Base-by-base conservation (phyloP, 768 basidiomycete species). In the Podaxis sp. region DNA sequence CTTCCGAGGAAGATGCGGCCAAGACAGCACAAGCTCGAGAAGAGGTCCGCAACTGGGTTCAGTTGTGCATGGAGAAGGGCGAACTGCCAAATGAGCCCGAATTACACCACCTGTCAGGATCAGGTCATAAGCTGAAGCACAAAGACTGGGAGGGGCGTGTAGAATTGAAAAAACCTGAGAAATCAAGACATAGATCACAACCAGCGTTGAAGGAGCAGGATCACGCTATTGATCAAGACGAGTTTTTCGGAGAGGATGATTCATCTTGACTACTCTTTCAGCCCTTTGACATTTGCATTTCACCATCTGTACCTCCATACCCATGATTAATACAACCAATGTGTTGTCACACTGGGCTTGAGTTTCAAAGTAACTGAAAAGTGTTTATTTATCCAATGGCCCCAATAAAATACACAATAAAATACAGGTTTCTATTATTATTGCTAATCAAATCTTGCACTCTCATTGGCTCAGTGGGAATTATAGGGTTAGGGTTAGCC, bases 81-180 rank as follows among this genome's bases (percentile, higher is more conserved):
- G 83, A 84, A 55, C 58, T 93, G 44, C 75, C 80, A 1, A 57
- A 66, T 1, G 85, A 88, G 64, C 89, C 90, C 7, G 92, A 94
- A 62, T 57, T 73, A 18, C 67, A 75, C 63, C 57, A 75, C 38
- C 70, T 13, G 5, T 62, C 48, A 4, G 55, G 55, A 18, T 25
- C 55, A 35, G 25, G n/a, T 48, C 35, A 56, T 21, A 59, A 37
- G 48, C 21, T 51, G 55, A 60, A 50, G 16, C 13, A 55, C 23
- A 61, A 62, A 40, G 57, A 56, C 46, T 54, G 38, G 50, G 50
- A 59, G 54, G 13, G 57, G 42, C n/a, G 37, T 55, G 52, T 44
- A 11, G 28, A 50, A 14, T 64, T 56, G 42, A 59, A 14, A 25
- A 35, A 62, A 47, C 42, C 57, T 35, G 27, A 47, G 42, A 36